These are phyloP conservation scores for Hypoxylon subgilvum DNA, from an alignment of 495 filamentous ascomycete species.

Conservation along the genomic window DNA sequence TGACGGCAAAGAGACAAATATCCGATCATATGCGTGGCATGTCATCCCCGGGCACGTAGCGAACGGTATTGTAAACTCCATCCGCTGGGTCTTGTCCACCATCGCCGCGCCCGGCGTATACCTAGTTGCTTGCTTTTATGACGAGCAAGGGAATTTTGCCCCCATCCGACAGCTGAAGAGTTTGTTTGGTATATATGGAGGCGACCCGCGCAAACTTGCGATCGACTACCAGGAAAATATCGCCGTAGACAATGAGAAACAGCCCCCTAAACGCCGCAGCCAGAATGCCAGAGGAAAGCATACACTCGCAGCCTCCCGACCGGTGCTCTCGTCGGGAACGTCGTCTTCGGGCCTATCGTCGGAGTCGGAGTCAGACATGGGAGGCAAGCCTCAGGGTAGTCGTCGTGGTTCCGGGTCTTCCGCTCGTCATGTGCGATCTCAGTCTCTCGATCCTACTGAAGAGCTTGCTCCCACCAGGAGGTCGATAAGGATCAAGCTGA, in stretches of 20 bases:
- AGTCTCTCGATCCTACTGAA: slow-evolving; percentile 59
- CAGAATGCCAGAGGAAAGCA: slow-evolving; percentile 21
- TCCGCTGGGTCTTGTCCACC: slow-evolving; percentile 78
- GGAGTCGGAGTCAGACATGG: slow-evolving; percentile 64
- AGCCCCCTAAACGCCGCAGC: slow-evolving; percentile 3
- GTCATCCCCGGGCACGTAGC: slow-evolving; percentile 65
- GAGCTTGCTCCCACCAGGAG: slow-evolving; percentile 71
- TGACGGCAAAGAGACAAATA: slow-evolving; percentile 45
- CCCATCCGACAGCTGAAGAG: slow-evolving; percentile 66
- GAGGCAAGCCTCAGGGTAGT: slow-evolving; percentile 28
- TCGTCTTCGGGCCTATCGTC: slow-evolving; percentile 65
- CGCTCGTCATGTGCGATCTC: slow-evolving; percentile 57
- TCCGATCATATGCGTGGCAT: slow-evolving; percentile 52
- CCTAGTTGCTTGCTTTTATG: slow-evolving; percentile 77
- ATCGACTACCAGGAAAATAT: slow-evolving; percentile 47
- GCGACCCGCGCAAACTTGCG: slow-evolving; percentile 44
- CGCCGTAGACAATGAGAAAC: slow-evolving; percentile 41
- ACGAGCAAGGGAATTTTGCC: slow-evolving; percentile 80
- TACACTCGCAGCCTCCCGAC: slow-evolving; percentile 44
- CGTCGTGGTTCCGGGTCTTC: slow-evolving; percentile 41
- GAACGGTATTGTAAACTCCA: slow-evolving; percentile 63
- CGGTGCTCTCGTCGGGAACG: slow-evolving; percentile 61
- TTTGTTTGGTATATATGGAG: slow-evolving; percentile 57
- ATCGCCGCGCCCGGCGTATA: slow-evolving; percentile 80
- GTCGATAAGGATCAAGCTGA: slow-evolving; percentile 88